A percentile compares a stretch with the other conserved stretches of the same genome.
These are phyloP conservation scores for Pseudogymnoascus sp. DNA, from an alignment of 2,329 filamentous ascomycete species.

Conservation along the genomic window DNA sequence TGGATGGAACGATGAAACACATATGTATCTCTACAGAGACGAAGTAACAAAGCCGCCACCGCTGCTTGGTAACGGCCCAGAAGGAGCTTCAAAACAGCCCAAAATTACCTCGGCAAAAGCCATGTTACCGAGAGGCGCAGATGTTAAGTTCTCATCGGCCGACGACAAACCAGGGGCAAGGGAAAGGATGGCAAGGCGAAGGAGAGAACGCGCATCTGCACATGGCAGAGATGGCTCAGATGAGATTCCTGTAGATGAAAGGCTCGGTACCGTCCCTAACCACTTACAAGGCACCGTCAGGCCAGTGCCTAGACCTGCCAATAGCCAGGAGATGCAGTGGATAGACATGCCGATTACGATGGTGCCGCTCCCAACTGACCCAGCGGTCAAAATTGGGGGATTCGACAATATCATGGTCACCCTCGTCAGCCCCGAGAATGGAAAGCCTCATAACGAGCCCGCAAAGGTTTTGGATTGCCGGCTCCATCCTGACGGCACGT, in stretches of 20 bases:
- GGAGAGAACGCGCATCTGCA: not conserved
- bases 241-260: not conserved
- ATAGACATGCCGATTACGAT: not conserved
- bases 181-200: not conserved
- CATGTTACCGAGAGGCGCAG: not conserved
- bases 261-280: not conserved
- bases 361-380: not conserved
- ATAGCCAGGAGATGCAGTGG: not conserved
- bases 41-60: not conserved
- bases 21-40: slow-evolving; percentile 4
- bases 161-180: not conserved
- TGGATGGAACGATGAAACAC: not conserved
- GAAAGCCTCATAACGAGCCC: not conserved
- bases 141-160: not conserved
- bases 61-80: not conserved
- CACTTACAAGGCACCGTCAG: not conserved
- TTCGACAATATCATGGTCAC: slow-evolving; percentile 6
- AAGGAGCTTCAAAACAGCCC: not conserved
- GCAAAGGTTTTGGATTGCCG: slow-evolving; percentile 6
- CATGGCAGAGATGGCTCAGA: not conserved
- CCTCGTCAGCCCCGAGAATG: not conserved
- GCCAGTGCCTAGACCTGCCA: not conserved
- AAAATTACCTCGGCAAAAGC: not conserved
- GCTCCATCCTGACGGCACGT: not conserved
- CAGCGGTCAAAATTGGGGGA: not conserved